Percentiles rank a stretch among this genome's conserved stretches.
These are phyloP conservation scores for Tylopilus sp. DNA, from an alignment of 768 basidiomycete species.

Conservation along the genomic window DNA sequence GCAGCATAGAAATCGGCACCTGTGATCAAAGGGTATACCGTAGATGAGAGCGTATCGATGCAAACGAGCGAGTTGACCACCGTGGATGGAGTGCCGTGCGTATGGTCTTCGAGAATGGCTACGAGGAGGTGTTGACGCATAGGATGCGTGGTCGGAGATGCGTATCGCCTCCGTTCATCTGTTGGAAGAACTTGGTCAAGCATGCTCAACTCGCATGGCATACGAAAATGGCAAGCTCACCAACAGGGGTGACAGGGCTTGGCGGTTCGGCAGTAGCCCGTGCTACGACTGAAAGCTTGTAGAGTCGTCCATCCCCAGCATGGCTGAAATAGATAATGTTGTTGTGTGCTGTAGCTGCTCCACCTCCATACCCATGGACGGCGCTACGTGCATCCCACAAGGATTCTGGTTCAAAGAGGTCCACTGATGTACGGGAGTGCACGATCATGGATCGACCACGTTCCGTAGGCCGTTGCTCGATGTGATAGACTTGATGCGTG, in stretches of 20 bases:
- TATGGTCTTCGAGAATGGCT: not conserved
- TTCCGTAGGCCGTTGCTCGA: conserved; percentile 2
- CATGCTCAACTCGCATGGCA: not conserved
- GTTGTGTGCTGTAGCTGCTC: not conserved
- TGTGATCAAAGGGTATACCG: not conserved
- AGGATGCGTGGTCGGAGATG: conserved; percentile 1
- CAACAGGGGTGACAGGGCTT: not conserved
- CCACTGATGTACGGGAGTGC: not conserved
- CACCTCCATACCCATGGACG: conserved; percentile 1
- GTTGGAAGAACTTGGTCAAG: too few species aligned
- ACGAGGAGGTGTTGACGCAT: not conserved
- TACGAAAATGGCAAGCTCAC: not conserved
- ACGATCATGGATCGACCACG: conserved; percentile 1
- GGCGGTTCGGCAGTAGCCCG: not conserved
- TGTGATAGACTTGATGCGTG: not conserved
- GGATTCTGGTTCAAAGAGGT: not conserved
- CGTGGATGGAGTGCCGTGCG: not conserved
- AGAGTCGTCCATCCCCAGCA: not conserved
- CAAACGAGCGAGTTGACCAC: conserved; percentile 1
- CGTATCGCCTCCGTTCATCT: conserved; percentile 1
- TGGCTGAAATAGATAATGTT: conserved; percentile 1
- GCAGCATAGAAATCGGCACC: conserved; percentile 4
- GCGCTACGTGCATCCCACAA: conserved; percentile 1
- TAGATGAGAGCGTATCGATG: not conserved
- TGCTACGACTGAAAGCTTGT: not conserved